Conservation (phyloP, 2,329 filamentous ascomycete species). For the Pseudogymnoascus sp. region DNA sequence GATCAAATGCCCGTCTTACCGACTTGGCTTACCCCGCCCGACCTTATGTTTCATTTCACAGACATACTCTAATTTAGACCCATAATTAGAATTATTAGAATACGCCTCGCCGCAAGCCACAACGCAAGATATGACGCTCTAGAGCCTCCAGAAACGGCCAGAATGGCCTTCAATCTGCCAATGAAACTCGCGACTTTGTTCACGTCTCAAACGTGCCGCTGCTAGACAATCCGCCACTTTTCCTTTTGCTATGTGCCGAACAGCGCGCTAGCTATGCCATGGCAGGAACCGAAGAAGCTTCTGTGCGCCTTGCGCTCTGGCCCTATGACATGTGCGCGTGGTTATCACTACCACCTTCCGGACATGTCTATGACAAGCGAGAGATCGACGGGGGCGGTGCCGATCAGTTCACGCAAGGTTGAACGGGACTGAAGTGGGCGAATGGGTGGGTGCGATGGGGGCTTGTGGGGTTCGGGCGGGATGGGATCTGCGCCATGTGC, state of each 20-base stretch:
- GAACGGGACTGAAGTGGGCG: not conserved
- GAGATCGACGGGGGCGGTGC: not conserved
- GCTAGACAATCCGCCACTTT: not conserved
- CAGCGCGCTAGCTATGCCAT: not conserved
- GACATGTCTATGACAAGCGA: not conserved
- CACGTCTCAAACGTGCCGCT: not conserved
- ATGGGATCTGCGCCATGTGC: not conserved
- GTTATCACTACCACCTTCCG: not conserved
- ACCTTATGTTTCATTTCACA: not conserved
- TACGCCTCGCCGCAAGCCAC: not conserved
- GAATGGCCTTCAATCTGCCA: not conserved
- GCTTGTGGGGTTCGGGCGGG: not conserved
- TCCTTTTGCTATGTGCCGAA: not conserved
- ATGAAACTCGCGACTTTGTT: not conserved
- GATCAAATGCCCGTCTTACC: not conserved
- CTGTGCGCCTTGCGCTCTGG: not conserved
- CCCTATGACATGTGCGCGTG: slow-evolving; percentile 4
- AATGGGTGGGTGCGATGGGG: not conserved
- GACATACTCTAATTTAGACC: not conserved
- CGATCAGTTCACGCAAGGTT: not conserved
- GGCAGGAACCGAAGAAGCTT: not conserved
- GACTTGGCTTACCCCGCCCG: not conserved
- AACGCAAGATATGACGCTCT: not conserved
- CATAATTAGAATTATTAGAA: not conserved
- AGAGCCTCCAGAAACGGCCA: not conserved